Percentiles rank a stretch among this genome's conserved stretches.
phyloP scores from a whole-genome alignment of 2,329 filamentous ascomycete genomes.

The Mariannaea elegans region DNA sequence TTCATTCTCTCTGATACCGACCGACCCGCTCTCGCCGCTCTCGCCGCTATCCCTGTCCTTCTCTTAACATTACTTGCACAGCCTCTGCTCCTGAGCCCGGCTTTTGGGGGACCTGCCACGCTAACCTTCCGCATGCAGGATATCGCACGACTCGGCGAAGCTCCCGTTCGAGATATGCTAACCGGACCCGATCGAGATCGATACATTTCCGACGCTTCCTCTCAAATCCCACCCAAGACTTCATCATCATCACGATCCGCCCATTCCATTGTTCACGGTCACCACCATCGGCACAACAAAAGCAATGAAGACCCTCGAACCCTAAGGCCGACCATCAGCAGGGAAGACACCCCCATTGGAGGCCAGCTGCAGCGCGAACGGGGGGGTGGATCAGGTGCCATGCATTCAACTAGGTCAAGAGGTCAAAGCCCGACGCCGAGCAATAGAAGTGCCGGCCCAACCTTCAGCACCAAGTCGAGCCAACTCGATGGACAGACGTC shows the following conservation, averaged over 20 bases:
- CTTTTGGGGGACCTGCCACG: conserved; percentile 23
- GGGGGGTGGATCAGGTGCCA: conserved; percentile 59
- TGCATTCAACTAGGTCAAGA: conserved; percentile 63
- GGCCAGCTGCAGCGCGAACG: conserved; percentile 56
- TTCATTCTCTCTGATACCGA: conserved; percentile 29
- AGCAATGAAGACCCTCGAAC: conserved; percentile 73
- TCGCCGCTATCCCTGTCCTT: conserved; percentile 22
- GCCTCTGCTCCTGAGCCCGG: conserved; percentile 5
- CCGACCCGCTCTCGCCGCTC: conserved; percentile 6
- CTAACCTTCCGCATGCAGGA: conserved; percentile 59
- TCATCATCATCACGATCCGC: conserved; percentile 69
- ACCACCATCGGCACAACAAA: conserved; percentile 73
- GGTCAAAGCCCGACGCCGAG: conserved; percentile 86
- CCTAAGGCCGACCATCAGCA: conserved; percentile 75
- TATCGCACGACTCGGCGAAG: conserved; percentile 79
- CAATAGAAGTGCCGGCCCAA: conserved; percentile 64
- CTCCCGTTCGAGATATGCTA: conserved; percentile 76
- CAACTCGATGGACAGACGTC: conserved; percentile 66
- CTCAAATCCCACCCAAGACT: conserved; percentile 64
- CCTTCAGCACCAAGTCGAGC: conserved; percentile 57
- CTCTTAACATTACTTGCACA: conserved; percentile 11
- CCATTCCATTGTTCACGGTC: conserved; percentile 70
- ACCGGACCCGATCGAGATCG: conserved; percentile 76
- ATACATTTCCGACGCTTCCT: conserved; percentile 61
- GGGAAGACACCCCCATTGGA: conserved; percentile 71